Conservation (phyloP, 805 yeast species). For the Cyberlindnera maritima region DNA sequence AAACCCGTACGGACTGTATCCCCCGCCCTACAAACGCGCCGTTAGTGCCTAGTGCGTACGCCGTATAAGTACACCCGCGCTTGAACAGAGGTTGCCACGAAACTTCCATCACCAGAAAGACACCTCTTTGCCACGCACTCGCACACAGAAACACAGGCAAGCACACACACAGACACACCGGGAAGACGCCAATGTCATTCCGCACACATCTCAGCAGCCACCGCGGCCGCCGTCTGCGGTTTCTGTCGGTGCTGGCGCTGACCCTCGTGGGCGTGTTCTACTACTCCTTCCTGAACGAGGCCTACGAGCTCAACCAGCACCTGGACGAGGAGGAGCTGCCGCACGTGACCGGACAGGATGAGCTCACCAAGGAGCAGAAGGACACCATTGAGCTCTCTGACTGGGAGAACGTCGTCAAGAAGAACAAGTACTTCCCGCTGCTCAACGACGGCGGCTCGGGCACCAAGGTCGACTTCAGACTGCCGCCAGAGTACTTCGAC, state of each 20-base stretch:
- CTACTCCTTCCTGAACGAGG: slow-evolving; percentile 28
- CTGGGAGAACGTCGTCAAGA: slow-evolving; percentile 25
- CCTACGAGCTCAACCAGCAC: slow-evolving; percentile 22
- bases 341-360: slow-evolving; percentile 17
- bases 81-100: too few species aligned
- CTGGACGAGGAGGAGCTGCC: slow-evolving; percentile 27
- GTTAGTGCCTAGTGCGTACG: too few species aligned
- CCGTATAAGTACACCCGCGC: too few species aligned
- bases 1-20: too few species aligned
- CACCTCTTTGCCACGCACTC: too few species aligned
- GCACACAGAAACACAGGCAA: too few species aligned
- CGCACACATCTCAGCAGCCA: not conserved
- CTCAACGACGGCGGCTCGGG: not conserved
- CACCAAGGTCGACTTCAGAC: slow-evolving; percentile 9
- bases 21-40: too few species aligned
- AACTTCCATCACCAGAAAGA: too few species aligned
- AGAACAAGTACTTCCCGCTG: slow-evolving; percentile 40
- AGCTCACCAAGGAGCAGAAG: slow-evolving; percentile 3
- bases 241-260: slow-evolving; percentile 11
- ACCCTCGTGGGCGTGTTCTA: slow-evolving; percentile 25
- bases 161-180: too few species aligned
- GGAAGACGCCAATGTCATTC: not conserved
- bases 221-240: slow-evolving; percentile 12
- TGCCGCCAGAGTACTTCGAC: slow-evolving; percentile 23
- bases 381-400: slow-evolving; percentile 8